Evolutionary conservation across 202 grass and related monocot species (phyloP), one percentile per base, ranked within the genome.

Genomic region (Saccharum hybrid): DNA sequence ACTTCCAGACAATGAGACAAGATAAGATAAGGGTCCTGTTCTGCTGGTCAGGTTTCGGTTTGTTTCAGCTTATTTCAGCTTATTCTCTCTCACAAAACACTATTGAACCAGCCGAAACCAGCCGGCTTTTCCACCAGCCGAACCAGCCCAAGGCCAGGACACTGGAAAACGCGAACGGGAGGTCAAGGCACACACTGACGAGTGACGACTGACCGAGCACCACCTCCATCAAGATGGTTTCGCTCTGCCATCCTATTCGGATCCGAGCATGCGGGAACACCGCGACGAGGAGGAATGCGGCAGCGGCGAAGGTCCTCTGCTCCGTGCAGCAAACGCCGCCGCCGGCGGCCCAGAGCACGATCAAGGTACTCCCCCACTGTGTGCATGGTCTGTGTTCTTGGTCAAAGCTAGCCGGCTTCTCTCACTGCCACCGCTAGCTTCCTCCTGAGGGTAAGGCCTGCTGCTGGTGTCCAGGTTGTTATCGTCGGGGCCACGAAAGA

Each of bases 401-500:
- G 9, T 5, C 2, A 0, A 31, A 38, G 37, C 23, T 4, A 19
- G 4, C 68, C 56, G 0, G 30, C 56, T 16, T 73, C 41, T 11
- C 4, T 23, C 61, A 63, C 33, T 15, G 5, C 40, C 39, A 49
- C 36, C 42, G 21, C 23, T 61, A 70, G 61, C 66, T 68, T 68
- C 43, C 43, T 26, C 36, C 62, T 61, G 46, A 63, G 59, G 71
- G 51, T 13, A 74, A 69, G 54, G 33, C 7, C 37, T 85, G 54
- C 13, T 41, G 67, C 10, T 52, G 18, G 4, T 21, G 23, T 33
- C 21, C 43, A 94, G 85, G 93, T 98, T 66, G 91, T 95, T 38
- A 95, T 93, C 71, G 67, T 92, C 72, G 89, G 93, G 10, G 90
- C 90, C 13, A 93, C 87, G 0, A 98, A 90, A 39, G 91, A 93